phyloP scores from a whole-genome alignment of 75 land plant genomes.

The Cryptomeria japonica region DNA sequence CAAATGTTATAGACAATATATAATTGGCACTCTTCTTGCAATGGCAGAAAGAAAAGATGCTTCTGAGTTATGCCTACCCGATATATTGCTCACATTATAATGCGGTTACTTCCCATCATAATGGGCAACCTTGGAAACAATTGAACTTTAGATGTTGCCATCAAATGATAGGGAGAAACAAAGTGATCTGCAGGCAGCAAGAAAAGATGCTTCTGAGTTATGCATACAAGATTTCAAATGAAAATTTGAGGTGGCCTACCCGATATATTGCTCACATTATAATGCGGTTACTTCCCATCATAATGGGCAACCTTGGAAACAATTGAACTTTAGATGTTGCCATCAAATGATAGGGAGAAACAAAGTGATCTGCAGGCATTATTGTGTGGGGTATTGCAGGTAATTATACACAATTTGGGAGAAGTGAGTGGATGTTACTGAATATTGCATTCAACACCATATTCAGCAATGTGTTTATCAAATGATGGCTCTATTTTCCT shows the following conservation, averaged over 20 bases:
- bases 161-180: no score
- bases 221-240: slow-evolving; percentile 77
- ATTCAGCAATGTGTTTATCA: slow-evolving; percentile 64
- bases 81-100: no score
- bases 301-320: slow-evolving; percentile 56
- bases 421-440: slow-evolving; percentile 33
- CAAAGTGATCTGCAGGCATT: slow-evolving; percentile 65
- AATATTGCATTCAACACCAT: slow-evolving; percentile 40
- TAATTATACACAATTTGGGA: slow-evolving; percentile 66
- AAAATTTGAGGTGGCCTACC: slow-evolving; percentile 49
- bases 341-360: slow-evolving; percentile 52
- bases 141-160: no score
- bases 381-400: slow-evolving; percentile 71
- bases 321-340: slow-evolving; percentile 42
- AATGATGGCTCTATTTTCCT: slow-evolving; percentile 60
- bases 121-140: no score
- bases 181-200: slow-evolving; percentile 13
- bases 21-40: no score
- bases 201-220: slow-evolving; percentile 49
- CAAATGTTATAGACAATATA: no score
- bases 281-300: slow-evolving; percentile 46
- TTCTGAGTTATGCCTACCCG: no score
- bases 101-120: no score
- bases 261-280: slow-evolving; percentile 44
- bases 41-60: no score